Evolutionary conservation across 1,284 basidiomycete genomes (phyloP).

Genomic region (Ceratobasidium sp.): DNA sequence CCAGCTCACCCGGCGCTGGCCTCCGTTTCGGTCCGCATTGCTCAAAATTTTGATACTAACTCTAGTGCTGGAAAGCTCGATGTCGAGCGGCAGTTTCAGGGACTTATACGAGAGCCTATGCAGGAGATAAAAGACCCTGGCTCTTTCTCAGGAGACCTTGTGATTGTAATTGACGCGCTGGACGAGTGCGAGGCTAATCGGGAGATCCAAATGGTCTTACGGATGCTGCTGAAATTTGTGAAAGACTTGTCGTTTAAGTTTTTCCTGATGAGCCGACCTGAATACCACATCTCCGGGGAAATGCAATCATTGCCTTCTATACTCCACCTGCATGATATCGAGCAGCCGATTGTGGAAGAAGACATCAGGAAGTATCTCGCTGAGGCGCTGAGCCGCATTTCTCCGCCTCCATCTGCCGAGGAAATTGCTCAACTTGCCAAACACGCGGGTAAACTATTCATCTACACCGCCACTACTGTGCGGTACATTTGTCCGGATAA

Average conservation of each 20-base stretch:
- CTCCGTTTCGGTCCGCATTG: neutral
- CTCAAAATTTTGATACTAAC: neutral
- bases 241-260: neutral
- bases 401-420: too few relatives aligned
- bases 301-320: neutral
- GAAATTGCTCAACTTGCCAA: too few relatives aligned
- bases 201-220: neutral
- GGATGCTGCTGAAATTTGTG: neutral
- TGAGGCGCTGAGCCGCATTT: neutral
- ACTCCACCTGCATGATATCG: constrained; percentile 9
- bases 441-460: too few relatives aligned
- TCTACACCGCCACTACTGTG: too few relatives aligned
- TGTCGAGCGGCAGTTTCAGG: neutral
- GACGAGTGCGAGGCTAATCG: neutral
- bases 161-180: constrained; percentile 7
- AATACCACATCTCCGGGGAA: neutral
- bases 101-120: neutral
- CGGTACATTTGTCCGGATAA: too few relatives aligned
- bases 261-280: constrained; percentile 2
- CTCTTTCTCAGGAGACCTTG: neutral
- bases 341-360: neutral
- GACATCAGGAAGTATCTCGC: constrained; percentile 8
- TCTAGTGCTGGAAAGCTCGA: neutral
- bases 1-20: neutral
- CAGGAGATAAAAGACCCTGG: neutral